A percentile compares a stretch with the other conserved stretches of the same genome.
These are phyloP conservation scores for Botryobasidium botryosum DNA, from an alignment of 768 basidiomycete species.

Conservation along the genomic window DNA sequence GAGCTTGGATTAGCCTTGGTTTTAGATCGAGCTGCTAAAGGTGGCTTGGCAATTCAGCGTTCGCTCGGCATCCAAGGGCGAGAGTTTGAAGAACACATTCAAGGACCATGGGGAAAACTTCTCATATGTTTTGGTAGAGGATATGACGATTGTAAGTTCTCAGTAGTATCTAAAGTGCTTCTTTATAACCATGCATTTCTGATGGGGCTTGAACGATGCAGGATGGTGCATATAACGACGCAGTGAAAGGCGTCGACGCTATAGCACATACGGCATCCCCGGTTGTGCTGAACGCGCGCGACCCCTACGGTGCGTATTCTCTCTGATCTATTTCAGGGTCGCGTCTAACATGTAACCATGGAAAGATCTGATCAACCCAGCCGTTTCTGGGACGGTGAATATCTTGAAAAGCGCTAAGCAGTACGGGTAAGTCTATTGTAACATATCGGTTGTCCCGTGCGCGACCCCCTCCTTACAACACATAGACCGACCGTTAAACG, in stretches of 20 bases:
- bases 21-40: too few relatives aligned
- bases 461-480: background rate
- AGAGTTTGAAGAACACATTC: conserved; percentile 24
- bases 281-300: conserved; percentile 14
- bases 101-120: conserved; percentile 17
- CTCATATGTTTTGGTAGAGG: conserved; percentile 26
- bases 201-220: background rate
- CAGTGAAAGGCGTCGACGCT: conserved; percentile 24
- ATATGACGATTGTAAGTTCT: conserved; percentile 25
- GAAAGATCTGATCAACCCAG: conserved; percentile 22
- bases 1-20: too few relatives aligned
- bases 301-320: conserved; percentile 9
- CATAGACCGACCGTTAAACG: conserved; percentile 31
- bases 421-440: conserved; percentile 13
- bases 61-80: conserved; percentile 20
- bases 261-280: conserved; percentile 20
- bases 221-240: conserved; percentile 24
- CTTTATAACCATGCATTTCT: too few relatives aligned
- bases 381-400: conserved; percentile 21
- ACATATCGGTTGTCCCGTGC: background rate
- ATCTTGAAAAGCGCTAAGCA: conserved; percentile 19
- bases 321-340: background rate
- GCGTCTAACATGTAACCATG: background rate
- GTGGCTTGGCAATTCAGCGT: too few relatives aligned
- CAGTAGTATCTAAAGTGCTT: background rate